These are phyloP conservation scores for Bryoerythrophyllum caledonicum DNA, from an alignment of 225 moss, liverwort and hornwort genomes.

Conservation along the genomic window DNA sequence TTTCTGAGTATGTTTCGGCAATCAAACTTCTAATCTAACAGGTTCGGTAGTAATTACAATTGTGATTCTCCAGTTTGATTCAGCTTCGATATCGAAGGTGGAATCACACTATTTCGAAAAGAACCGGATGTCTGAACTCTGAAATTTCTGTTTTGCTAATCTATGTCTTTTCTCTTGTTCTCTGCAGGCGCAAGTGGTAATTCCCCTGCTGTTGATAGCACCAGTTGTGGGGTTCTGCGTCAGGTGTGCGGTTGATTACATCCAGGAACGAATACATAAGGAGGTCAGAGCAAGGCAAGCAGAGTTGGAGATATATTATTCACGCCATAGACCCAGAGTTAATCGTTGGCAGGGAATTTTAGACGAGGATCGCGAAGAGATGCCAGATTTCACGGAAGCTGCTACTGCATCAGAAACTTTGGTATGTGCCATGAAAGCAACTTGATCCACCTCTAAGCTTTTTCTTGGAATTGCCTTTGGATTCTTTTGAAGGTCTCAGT, in stretches of 20 bases:
- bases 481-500: neutral
- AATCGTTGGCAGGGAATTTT: slow-evolving; percentile 89
- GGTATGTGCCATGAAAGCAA: slow-evolving; percentile 32
- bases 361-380: slow-evolving; percentile 79
- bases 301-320: slow-evolving; percentile 65
- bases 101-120: neutral
- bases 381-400: slow-evolving; percentile 37
- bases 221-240: slow-evolving; percentile 90
- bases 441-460: slow-evolving; percentile 13
- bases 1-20: slow-evolving; percentile 4
- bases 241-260: slow-evolving; percentile 81
- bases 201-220: slow-evolving; percentile 80
- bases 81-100: neutral
- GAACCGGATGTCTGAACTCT: neutral
- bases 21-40: neutral
- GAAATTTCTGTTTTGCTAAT: slow-evolving; percentile 14
- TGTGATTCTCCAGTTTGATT: neutral
- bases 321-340: slow-evolving; percentile 66
- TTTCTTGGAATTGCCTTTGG: neutral
- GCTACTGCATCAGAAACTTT: slow-evolving; percentile 42
- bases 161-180: neutral
- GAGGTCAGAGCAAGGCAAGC: slow-evolving; percentile 56
- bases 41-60: neutral
- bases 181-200: slow-evolving; percentile 67
- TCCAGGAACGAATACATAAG: slow-evolving; percentile 57